These are phyloP conservation scores for Saccharum hybrid DNA, from an alignment of 202 grass and related monocot genomes.

Conservation along the genomic window DNA sequence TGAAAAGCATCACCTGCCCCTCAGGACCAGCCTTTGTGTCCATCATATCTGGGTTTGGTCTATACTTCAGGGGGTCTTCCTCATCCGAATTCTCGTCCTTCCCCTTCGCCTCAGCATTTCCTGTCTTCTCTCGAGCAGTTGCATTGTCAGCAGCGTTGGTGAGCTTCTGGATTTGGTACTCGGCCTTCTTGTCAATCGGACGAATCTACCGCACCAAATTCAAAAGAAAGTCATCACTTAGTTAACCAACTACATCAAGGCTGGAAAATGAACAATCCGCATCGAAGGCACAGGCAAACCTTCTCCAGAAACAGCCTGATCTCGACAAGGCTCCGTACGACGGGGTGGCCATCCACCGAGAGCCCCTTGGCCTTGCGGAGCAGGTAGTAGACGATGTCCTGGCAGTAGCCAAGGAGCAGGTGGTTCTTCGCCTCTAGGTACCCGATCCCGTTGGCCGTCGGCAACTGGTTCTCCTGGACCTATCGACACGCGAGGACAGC, in stretches of 20 bases:
- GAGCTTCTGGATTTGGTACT: slow-evolving; percentile 91
- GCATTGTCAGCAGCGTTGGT: slow-evolving; percentile 60
- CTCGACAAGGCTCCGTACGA: slow-evolving; percentile 72
- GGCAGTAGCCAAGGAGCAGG: slow-evolving; percentile 78
- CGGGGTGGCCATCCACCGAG: slow-evolving; percentile 64
- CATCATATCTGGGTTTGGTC: slow-evolving; percentile 77
- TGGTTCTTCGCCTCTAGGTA: slow-evolving; percentile 88
- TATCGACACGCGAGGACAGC: slow-evolving; percentile 21
- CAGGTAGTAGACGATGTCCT: slow-evolving; percentile 63
- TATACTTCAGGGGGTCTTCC: slow-evolving; percentile 63
- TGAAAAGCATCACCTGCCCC: slow-evolving; percentile 39
- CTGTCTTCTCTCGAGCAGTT: slow-evolving; percentile 43
- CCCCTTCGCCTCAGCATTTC: slow-evolving; percentile 43
- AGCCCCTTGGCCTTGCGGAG: slow-evolving; percentile 87
- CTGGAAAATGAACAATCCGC: slow-evolving; percentile 13
- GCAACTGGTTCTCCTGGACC: slow-evolving; percentile 69
- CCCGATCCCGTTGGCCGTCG: slow-evolving; percentile 69
- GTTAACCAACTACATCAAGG: not conserved
- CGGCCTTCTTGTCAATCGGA: slow-evolving; percentile 89
- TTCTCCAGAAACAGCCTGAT: slow-evolving; percentile 88
- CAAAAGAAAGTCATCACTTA: not conserved
- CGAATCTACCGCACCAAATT: slow-evolving; percentile 49
- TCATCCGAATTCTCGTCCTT: slow-evolving; percentile 49
- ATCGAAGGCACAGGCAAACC: slow-evolving; percentile 41
- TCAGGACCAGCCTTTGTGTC: slow-evolving; percentile 38